A percentile compares a stretch with the other conserved stretches of the same genome.
Evolutionary conservation across 192 early-diverging fungal genomes (phyloP).

Genomic region (Chytriomyces hyalinus): DNA sequence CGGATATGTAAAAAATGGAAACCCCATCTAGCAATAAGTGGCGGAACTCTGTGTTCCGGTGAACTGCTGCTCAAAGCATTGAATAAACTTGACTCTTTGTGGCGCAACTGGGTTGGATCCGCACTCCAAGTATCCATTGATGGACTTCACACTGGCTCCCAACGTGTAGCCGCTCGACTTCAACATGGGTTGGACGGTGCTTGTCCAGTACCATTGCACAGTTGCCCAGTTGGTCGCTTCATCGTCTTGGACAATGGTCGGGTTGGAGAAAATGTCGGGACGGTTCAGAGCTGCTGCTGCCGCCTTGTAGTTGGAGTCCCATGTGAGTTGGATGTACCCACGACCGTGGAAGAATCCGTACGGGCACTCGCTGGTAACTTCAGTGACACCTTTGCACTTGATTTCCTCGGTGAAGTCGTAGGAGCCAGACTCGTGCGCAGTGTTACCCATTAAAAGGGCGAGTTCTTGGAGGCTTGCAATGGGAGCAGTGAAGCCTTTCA

Average conservation of each 20-base stretch:
- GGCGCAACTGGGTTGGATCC: background rate
- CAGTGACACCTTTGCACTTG: conserved; percentile 3
- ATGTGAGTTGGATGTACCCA: conserved; percentile 24
- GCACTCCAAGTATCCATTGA: conserved; percentile 32
- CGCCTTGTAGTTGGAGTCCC: conserved; percentile 17
- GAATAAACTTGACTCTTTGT: conserved; percentile 1
- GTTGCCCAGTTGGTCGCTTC: conserved; percentile 5
- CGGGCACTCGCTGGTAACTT: conserved; percentile 7
- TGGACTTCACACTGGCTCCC: conserved; percentile 6
- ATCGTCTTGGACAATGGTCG: conserved; percentile 14
- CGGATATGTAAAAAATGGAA: background rate
- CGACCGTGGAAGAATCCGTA: conserved; percentile 32
- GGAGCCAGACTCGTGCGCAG: conserved; percentile 12
- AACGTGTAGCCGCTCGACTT: conserved; percentile 7
- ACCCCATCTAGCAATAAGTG: conserved; percentile 11
- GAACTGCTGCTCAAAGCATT: conserved; percentile 30
- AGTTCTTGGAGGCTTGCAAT: conserved; percentile 10
- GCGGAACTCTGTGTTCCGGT: background rate
- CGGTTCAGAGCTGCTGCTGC: background rate
- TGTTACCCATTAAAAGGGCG: conserved; percentile 28
- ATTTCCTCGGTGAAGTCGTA: conserved; percentile 18
- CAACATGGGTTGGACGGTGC: conserved; percentile 13
- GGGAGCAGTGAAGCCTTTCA: background rate
- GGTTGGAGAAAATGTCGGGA: conserved; percentile 5
- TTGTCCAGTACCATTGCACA: conserved; percentile 22